These are phyloP conservation scores for Erysimum pusillum DNA, from an alignment of 441 rosid genomes.

Conservation along the genomic window DNA sequence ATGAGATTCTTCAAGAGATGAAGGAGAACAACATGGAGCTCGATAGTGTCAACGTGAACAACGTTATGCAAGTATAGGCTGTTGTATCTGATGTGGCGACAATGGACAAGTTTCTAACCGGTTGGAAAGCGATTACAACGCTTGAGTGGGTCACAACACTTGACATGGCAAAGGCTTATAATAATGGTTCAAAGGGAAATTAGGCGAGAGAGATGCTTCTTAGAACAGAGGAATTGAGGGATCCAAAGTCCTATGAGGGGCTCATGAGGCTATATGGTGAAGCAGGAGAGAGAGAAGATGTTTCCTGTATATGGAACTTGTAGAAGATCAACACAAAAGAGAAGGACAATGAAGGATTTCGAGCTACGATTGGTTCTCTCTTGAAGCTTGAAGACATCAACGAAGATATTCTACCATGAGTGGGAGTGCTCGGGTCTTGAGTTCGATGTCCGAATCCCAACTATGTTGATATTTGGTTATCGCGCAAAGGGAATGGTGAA, in stretches of 20 bases:
- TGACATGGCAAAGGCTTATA: slow-evolving; percentile 28
- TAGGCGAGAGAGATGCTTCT: slow-evolving; percentile 14
- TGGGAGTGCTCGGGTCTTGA: slow-evolving; percentile 23
- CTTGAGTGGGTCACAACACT: background rate
- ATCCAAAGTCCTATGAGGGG: background rate
- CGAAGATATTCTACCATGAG: slow-evolving; percentile 6
- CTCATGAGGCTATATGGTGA: slow-evolving; percentile 20
- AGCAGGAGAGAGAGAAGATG: slow-evolving; percentile 4
- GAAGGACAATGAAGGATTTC: background rate
- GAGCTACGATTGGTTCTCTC: slow-evolving; percentile 16
- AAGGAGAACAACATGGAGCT: slow-evolving; percentile 10
- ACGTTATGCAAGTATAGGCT: slow-evolving; percentile 16
- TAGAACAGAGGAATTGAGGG: background rate
- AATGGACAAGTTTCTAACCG: slow-evolving; percentile 1
- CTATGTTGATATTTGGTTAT: slow-evolving; percentile 2
- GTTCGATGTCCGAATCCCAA: slow-evolving; percentile 13
- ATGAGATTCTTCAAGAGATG: slow-evolving; percentile 17
- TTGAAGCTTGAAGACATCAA: slow-evolving; percentile 30
- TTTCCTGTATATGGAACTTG: slow-evolving; percentile 5
- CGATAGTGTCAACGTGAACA: slow-evolving; percentile 14
- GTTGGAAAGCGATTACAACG: background rate
- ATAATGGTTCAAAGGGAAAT: background rate
- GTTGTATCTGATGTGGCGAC: background rate
- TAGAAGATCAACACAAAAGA: background rate
- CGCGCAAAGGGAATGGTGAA: slow-evolving; percentile 19